These are phyloP conservation scores for Mycena venus DNA, from an alignment of 768 basidiomycete genomes.

Conservation along the genomic window DNA sequence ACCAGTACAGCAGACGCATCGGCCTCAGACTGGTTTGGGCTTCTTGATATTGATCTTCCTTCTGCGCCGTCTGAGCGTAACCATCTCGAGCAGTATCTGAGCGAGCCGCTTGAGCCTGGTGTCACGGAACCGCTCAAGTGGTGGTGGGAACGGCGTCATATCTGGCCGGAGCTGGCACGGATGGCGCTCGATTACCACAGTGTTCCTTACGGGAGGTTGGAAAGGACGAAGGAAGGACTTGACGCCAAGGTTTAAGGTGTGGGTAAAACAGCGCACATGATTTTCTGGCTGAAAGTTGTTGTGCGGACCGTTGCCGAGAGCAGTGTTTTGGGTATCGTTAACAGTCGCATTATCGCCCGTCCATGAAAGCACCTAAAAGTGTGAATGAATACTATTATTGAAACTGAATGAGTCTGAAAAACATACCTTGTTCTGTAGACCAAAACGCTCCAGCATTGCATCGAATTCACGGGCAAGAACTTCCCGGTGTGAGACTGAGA, in stretches of 20 bases:
- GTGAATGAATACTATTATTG: background rate
- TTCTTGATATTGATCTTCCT: no score
- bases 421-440: constrained; percentile 38
- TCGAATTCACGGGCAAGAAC: constrained; percentile 37
- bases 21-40: no score
- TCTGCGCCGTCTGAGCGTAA: no score
- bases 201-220: background rate
- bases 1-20: no score
- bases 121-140: no score
- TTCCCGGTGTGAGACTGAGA: constrained; percentile 40
- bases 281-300: constrained; percentile 20
- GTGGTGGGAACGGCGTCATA: no score
- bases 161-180: no score
- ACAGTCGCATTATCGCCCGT: constrained; percentile 43
- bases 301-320: constrained; percentile 21
- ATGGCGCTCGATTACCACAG: no score
- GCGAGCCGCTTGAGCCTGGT: no score
- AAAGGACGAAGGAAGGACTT: constrained; percentile 13
- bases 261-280: constrained; percentile 1
- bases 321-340: constrained; percentile 39
- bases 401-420: background rate
- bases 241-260: background rate
- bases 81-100: no score
- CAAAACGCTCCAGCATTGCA: constrained; percentile 34
- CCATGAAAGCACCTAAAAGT: constrained; percentile 6